phyloP scores from a whole-genome alignment of 2,329 filamentous ascomycete species.

The Akanthomyces uredinophilus region DNA sequence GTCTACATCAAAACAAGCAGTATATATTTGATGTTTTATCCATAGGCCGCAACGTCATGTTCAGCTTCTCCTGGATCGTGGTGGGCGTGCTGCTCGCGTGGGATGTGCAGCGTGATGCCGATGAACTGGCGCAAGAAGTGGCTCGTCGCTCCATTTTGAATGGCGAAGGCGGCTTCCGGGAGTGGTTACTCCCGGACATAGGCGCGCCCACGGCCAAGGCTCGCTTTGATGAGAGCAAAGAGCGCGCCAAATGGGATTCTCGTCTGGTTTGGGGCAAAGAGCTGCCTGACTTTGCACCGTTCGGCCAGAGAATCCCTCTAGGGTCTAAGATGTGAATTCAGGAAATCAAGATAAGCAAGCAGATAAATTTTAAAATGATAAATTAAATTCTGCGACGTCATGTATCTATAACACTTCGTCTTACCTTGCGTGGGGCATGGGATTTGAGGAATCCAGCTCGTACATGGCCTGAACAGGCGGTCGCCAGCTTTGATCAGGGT shows the following conservation, averaged over 20 bases:
- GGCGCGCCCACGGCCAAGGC: background rate
- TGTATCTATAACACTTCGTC: too few relatives aligned
- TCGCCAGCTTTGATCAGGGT: background rate
- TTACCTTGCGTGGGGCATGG: background rate
- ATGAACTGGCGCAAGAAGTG: constrained; percentile 7
- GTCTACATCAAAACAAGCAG: background rate
- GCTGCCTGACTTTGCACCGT: constrained; percentile 10
- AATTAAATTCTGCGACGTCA: background rate
- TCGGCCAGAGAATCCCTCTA: constrained; percentile 3
- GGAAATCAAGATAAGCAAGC: background rate
- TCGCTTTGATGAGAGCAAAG: constrained; percentile 9
- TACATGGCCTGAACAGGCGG: background rate
- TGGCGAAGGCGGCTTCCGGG: constrained; percentile 13
- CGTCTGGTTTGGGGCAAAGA: constrained; percentile 14
- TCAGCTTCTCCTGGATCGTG: constrained; percentile 15
- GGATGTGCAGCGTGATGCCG: constrained; percentile 12
- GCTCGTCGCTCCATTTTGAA: constrained; percentile 13
- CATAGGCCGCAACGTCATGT: constrained; percentile 15
- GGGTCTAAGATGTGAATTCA: constrained; percentile 11
- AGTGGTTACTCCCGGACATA: constrained; percentile 14
- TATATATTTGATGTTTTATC: constrained; percentile 9
- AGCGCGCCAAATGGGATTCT: constrained; percentile 14
- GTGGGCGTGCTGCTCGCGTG: constrained; percentile 10
- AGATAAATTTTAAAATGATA: background rate
- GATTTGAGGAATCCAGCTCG: constrained; percentile 8